Evolutionary conservation across 2,329 filamentous ascomycete genomes (phyloP), one percentile per base, ranked within the genome.

Genomic region (Dactylonectria estremocensis): DNA sequence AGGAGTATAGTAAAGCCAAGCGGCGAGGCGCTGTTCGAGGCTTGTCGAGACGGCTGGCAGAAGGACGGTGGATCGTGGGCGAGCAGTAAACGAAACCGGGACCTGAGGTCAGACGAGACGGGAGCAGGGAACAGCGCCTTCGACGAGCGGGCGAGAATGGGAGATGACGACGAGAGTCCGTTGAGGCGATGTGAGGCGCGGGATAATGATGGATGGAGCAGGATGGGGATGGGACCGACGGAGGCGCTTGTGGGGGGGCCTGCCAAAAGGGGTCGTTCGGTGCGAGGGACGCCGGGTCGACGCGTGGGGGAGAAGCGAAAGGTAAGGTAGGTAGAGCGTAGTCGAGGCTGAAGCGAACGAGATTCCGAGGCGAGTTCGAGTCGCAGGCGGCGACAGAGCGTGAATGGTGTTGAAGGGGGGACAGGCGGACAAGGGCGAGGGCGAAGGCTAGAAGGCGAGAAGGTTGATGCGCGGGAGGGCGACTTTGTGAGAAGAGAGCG

Each of bases 261-360:
- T 73, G 74, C 74, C 74, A 76, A 76, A 76, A 76, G 74, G 74
- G 74, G 74, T 74, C 72, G 74, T 71, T 76, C 74, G 74, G 74
- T 76, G 74, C 72, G 72, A 75, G 70, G 68, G 72, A 74, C 74
- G 71, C 74, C 72, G 74, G 71, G 73, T 76, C 72, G 70, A 70
- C 69, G 53, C 74, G 71, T 74, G 68, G 68, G 65, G 67, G 59
- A 69, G 62, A 56, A 56, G 37, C 18, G 33, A 46, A 49, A 46
- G 20, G 65, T 74, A 71, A 69, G 64, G 50, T 31, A n/a, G n/a
- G n/a, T n/a, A n/a, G n/a, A n/a, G n/a, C n/a, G n/a, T n/a, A 53
- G 50, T 53, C 5, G 16, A 53, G 20, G 20, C 28, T n/a, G 50
- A 10, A 35, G 49, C 28, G 49, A 53, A 52, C 31, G 31, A 35